A percentile compares a stretch with the other conserved stretches of the same genome.
Conservation (phyloP, 176 grass and related monocot genomes). For the Echinochloa phyllopogon region DNA sequence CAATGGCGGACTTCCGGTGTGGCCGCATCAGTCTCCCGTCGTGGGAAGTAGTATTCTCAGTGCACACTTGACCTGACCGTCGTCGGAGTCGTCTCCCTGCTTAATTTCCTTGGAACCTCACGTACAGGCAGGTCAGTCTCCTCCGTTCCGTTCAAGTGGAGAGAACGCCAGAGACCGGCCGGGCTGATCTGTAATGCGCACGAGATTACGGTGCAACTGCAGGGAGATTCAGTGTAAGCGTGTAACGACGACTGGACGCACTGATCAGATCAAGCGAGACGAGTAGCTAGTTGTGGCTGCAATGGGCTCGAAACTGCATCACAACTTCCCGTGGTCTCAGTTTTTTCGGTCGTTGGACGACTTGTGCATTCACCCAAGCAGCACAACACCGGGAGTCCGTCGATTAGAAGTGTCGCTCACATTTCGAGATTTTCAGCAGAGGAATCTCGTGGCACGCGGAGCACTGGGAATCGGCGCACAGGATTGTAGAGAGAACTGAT, state of each 20-base stretch:
- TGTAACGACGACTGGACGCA: not conserved
- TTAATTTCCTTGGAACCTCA: constrained; percentile 11
- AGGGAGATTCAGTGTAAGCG: not conserved
- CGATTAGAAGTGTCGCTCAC: not conserved
- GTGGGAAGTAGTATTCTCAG: not conserved
- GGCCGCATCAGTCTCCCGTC: not conserved
- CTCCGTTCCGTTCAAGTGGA: not conserved
- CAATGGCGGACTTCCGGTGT: not conserved
- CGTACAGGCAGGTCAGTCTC: no score
- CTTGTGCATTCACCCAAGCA: not conserved
- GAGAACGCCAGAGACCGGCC: not conserved
- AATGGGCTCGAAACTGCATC: not conserved
- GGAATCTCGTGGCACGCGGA: not conserved
- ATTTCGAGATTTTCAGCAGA: not conserved
- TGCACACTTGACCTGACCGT: constrained; percentile 9
- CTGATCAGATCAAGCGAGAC: not conserved
- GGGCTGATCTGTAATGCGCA: not conserved
- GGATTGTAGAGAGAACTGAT: not conserved
- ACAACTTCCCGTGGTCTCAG: not conserved
- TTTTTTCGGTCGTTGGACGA: not conserved
- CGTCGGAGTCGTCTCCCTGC: not conserved
- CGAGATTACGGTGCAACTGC: constrained; percentile 5
- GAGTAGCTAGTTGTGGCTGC: not conserved
- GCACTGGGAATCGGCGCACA: not conserved
- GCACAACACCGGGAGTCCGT: not conserved